Base-by-base conservation (phyloP, 495 filamentous ascomycete genomes). In the Aspergillus taichungensis region DNA sequence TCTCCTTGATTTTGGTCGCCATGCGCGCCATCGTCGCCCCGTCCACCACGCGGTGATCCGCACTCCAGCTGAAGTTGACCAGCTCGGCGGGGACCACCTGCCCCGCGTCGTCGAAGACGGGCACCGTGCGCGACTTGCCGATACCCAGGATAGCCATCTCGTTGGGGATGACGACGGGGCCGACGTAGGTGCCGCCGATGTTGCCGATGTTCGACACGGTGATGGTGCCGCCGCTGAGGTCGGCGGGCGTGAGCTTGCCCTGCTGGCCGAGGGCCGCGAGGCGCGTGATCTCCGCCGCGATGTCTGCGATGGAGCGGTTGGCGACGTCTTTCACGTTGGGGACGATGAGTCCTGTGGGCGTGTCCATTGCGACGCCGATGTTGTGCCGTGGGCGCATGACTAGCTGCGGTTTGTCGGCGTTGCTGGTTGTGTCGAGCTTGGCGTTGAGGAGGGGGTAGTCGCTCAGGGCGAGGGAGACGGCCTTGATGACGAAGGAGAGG, bases 121-220 rank as follows among this genome's bases (percentile, higher is more conserved):
- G 72, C 29, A 84, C 67, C 45, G 75, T 73, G 55, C 79, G 83
- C 57, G 84, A 79, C 58, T 83, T 80, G 6, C 94, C 94, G 30
- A 99, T 69, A 1, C 94, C 94, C 3, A 99, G 65, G 57, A 99
- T 97, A 8, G 87, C 88, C 13, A 96, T 85, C 62, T 99, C 91
- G 34, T 73, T 83, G 36, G 83, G 78, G 18, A 94, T 84, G 46
- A 97, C 83, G n/a, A 99, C 82, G 1, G 94, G 94, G 5, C 82
- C 78, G 18, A 97, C 80, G 53, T 94, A 94, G 0, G 85, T 91
- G 3, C 94, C 94, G 12, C 94, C 94, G 34, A 99, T 88, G 50
- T 79, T 94, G n/a, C 94, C 94, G 48, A 99, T 90, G 56, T 99
- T 99, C 47, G 87, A 94, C 24, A 99, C 79, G 0, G 94, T 96